A percentile compares a stretch with the other conserved stretches of the same genome.
phyloP scores from a whole-genome alignment of 345 rosid genomes.

The Cardamine resedifolia region DNA sequence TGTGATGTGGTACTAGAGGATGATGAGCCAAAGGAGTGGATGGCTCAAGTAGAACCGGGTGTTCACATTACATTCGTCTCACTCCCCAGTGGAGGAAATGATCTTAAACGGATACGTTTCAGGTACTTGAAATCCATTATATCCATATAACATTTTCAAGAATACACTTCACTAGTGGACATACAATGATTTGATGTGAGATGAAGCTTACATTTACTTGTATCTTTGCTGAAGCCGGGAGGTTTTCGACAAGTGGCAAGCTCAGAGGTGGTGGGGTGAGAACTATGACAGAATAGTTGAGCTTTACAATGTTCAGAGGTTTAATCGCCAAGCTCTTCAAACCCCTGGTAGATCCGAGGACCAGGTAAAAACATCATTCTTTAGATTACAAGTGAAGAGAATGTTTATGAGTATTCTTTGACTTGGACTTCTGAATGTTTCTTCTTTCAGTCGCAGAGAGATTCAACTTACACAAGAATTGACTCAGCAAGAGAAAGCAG shows the following conservation, averaged over 20 bases:
- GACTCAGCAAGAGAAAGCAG: slow-evolving; percentile 66
- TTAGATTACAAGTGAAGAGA: not conserved
- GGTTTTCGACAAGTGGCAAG: slow-evolving; percentile 95
- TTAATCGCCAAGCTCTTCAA: slow-evolving; percentile 88
- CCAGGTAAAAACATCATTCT: slow-evolving; percentile 50
- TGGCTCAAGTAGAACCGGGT: slow-evolving; percentile 99
- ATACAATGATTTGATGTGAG: not conserved
- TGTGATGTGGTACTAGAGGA: slow-evolving; percentile 77
- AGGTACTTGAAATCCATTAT: slow-evolving; percentile 43
- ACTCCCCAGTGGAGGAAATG: slow-evolving; percentile 90
- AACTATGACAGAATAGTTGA: slow-evolving; percentile 94
- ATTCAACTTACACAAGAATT: slow-evolving; percentile 67
- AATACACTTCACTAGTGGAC: not conserved
- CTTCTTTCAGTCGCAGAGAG: slow-evolving; percentile 54
- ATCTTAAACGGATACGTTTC: slow-evolving; percentile 94
- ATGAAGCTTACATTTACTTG: slow-evolving; percentile 15
- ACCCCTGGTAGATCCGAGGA: slow-evolving; percentile 89
- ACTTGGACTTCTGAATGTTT: slow-evolving; percentile 1
- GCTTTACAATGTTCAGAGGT: slow-evolving; percentile 96
- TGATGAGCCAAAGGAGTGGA: slow-evolving; percentile 92
- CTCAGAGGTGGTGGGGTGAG: slow-evolving; percentile 99
- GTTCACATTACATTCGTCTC: slow-evolving; percentile 94
- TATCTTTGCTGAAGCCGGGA: slow-evolving; percentile 69
- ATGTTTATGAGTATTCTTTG: not conserved
- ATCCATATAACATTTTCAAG: not conserved